Evolutionary conservation across 495 filamentous ascomycete genomes (phyloP).

Genomic region (Hypoxylon cercidicola): DNA sequence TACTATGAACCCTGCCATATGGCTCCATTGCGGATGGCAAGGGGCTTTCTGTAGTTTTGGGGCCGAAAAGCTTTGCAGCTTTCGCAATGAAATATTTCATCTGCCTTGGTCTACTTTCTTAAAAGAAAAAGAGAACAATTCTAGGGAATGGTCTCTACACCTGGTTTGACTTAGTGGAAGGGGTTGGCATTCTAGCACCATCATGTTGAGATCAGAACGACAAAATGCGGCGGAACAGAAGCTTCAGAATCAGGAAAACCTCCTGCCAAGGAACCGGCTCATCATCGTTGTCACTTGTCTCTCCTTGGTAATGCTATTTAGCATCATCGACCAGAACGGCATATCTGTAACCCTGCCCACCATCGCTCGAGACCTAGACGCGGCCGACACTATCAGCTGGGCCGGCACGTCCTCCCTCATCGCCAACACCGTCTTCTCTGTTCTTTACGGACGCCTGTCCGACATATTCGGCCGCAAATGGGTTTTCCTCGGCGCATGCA

Average conservation of each 20-base stretch:
- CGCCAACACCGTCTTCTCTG: conserved; percentile 67
- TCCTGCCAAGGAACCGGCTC: conserved; percentile 61
- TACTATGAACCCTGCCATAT: no score
- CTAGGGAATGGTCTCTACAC: no score
- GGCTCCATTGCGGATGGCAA: no score
- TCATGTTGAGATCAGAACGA: no score
- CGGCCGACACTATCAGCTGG: conserved; percentile 67
- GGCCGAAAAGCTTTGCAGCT: no score
- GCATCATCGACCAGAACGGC: conserved; percentile 71
- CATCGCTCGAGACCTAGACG: conserved; percentile 66
- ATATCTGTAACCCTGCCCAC: conserved; percentile 69
- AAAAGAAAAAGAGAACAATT: no score
- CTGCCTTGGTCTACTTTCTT: no score
- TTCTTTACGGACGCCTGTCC: conserved; percentile 48
- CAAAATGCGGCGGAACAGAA: no score
- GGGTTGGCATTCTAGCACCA: no score
- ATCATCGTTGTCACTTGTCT: conserved; percentile 67
- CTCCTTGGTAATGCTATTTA: conserved; percentile 64
- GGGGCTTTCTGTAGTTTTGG: no score
- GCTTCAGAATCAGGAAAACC: conserved; percentile 9
- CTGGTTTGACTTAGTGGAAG: no score
- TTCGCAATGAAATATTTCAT: no score
- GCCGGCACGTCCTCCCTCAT: conserved; percentile 74
- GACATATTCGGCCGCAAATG: conserved; percentile 59
- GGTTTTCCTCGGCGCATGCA: conserved; percentile 44